Percentiles rank a stretch among this genome's conserved stretches.
Conservation (phyloP, 2,329 filamentous ascomycete genomes). For the Pyricularia sp. region DNA sequence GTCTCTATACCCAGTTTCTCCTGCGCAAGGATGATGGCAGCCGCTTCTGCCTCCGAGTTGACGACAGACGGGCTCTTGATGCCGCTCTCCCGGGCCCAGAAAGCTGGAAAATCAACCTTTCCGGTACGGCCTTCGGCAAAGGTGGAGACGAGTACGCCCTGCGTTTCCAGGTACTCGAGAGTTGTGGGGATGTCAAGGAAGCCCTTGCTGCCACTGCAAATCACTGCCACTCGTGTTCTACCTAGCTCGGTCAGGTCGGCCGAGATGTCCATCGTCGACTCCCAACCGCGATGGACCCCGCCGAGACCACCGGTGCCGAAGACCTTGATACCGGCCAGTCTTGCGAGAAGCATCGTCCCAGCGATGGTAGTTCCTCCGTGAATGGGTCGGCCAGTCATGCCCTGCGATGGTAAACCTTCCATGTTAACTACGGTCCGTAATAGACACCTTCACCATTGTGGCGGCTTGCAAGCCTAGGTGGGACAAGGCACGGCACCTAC, state of each 20-base stretch:
- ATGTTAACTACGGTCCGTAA: not conserved
- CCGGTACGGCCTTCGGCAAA: slow-evolving; percentile 74
- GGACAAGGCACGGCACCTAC: slow-evolving; percentile 34
- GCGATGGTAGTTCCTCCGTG: slow-evolving; percentile 91
- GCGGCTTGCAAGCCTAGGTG: not conserved
- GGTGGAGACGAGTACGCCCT: slow-evolving; percentile 74
- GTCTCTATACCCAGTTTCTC: slow-evolving; percentile 62
- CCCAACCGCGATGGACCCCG: slow-evolving; percentile 83
- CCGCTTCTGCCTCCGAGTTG: slow-evolving; percentile 69
- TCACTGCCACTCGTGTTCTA: slow-evolving; percentile 76
- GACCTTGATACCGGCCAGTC: slow-evolving; percentile 78
- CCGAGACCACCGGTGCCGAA: slow-evolving; percentile 94
- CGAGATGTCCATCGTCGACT: slow-evolving; percentile 84
- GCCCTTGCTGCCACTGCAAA: slow-evolving; percentile 89
- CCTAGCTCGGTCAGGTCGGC: slow-evolving; percentile 93
- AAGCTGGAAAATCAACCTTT: slow-evolving; percentile 78
- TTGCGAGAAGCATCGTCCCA: slow-evolving; percentile 83
- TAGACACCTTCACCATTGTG: not conserved
- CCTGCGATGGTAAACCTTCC: slow-evolving; percentile 30
- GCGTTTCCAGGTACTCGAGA: slow-evolving; percentile 65
- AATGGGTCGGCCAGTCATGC: slow-evolving; percentile 54
- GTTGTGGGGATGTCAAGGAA: slow-evolving; percentile 90
- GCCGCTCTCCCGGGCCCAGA: slow-evolving; percentile 85
- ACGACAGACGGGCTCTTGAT: slow-evolving; percentile 69
- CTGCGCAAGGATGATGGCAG: slow-evolving; percentile 79